phyloP scores from a whole-genome alignment of 2,329 filamentous ascomycete species.

The Alternaria infectoria region DNA sequence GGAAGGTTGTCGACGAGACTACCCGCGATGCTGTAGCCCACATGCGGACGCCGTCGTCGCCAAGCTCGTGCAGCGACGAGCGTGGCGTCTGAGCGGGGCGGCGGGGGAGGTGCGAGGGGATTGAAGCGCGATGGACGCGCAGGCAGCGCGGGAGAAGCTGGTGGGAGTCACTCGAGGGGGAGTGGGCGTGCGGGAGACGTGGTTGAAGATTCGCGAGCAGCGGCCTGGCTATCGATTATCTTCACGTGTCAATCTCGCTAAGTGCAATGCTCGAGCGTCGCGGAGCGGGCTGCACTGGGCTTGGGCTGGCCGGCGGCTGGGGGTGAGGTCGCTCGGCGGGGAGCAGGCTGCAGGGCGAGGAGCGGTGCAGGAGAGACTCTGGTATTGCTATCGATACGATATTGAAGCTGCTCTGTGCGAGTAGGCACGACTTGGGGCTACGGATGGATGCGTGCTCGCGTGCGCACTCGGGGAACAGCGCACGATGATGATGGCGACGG shows the following conservation, averaged over 20 bases:
- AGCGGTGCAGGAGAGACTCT: slow-evolving; percentile 12
- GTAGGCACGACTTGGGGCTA: slow-evolving; percentile 36
- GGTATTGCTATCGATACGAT: not conserved
- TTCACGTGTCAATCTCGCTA: slow-evolving; percentile 42
- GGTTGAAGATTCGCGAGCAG: slow-evolving; percentile 19
- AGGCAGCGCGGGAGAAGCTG: slow-evolving; percentile 31
- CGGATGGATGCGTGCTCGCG: slow-evolving; percentile 42
- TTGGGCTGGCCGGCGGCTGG: not conserved
- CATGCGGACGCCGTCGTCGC: slow-evolving; percentile 65
- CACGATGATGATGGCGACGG: slow-evolving; percentile 10
- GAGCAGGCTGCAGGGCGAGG: slow-evolving; percentile 4
- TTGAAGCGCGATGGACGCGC: slow-evolving; percentile 39
- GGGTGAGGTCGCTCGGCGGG: not conserved
- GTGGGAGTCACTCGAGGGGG: slow-evolving; percentile 19
- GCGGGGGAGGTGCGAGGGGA: slow-evolving; percentile 14
- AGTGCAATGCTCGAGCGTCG: slow-evolving; percentile 7
- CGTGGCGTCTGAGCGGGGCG: slow-evolving; percentile 35
- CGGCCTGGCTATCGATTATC: slow-evolving; percentile 24
- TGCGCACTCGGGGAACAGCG: slow-evolving; percentile 33
- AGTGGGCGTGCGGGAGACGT: slow-evolving; percentile 16
- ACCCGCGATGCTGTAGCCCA: slow-evolving; percentile 74
- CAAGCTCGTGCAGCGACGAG: slow-evolving; percentile 57
- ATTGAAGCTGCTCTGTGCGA: slow-evolving; percentile 13
- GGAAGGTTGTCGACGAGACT: slow-evolving; percentile 81
- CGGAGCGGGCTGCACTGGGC: slow-evolving; percentile 5